Percentiles rank a stretch among this genome's conserved stretches.
Evolutionary conservation across 1,284 basidiomycete species (phyloP).

Genomic region (Veloboletus limbatus): DNA sequence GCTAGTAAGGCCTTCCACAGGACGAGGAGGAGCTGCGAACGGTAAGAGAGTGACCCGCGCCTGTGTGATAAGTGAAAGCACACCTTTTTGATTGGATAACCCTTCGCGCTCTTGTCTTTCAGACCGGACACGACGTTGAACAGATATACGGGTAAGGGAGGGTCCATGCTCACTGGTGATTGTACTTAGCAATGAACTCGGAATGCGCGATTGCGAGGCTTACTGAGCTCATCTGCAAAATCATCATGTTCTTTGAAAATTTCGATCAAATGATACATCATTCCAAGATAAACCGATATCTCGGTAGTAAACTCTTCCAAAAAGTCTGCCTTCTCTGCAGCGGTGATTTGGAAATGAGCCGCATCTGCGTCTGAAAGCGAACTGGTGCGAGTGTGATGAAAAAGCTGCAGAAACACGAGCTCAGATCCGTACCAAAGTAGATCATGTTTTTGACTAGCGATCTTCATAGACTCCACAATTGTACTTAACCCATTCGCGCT

Average conservation of each 20-base stretch:
- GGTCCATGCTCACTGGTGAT: conserved; percentile 84
- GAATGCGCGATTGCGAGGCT: conserved; percentile 36
- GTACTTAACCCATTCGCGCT: conserved; percentile 81
- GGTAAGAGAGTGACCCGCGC: neutral
- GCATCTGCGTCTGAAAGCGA: conserved; percentile 71
- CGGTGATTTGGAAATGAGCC: conserved; percentile 63
- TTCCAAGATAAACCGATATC: conserved; percentile 86
- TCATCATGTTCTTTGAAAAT: conserved; percentile 88
- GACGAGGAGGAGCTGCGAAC: conserved; percentile 78
- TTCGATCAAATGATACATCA: conserved; percentile 93
- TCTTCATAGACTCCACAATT: conserved; percentile 87
- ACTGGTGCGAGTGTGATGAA: conserved; percentile 38
- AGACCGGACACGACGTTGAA: conserved; percentile 87
- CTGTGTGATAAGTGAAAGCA: neutral
- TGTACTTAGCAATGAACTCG: conserved; percentile 14
- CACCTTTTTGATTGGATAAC: conserved; percentile 96
- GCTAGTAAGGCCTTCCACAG: conserved; percentile 95
- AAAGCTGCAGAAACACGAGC: neutral
- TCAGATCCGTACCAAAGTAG: conserved; percentile 57
- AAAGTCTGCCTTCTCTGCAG: conserved; percentile 70
- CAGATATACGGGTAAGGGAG: conserved; percentile 90
- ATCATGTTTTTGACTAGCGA: conserved; percentile 88
- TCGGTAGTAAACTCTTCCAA: conserved; percentile 89
- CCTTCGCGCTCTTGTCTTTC: conserved; percentile 92
- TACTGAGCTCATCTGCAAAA: conserved; percentile 94